Conservation (phyloP, 352 stramenopile species). For the Pythium insidiosum region DNA sequence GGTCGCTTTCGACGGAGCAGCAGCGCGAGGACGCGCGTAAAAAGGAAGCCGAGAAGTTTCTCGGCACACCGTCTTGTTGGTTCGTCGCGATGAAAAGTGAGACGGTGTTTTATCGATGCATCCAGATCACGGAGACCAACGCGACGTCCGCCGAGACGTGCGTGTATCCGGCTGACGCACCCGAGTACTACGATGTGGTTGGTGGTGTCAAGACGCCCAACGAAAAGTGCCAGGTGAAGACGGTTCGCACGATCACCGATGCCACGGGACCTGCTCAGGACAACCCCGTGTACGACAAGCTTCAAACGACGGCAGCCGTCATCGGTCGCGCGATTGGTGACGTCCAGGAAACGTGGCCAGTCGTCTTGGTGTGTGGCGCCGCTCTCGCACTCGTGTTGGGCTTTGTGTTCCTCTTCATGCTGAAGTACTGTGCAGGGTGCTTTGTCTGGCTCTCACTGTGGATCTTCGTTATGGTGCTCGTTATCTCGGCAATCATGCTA, state of each 20-base stretch:
- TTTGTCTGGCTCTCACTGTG: slow-evolving; percentile 71
- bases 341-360: slow-evolving; percentile 42
- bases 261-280: slow-evolving; percentile 43
- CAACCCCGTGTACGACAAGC: slow-evolving; percentile 66
- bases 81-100: slow-evolving; percentile 55
- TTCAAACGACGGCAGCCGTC: slow-evolving; percentile 41
- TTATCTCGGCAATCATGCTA: slow-evolving; percentile 66
- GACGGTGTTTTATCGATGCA: slow-evolving; percentile 70
- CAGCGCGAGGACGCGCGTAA: slow-evolving; percentile 38
- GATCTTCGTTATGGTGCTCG: slow-evolving; percentile 50
- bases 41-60: slow-evolving; percentile 23
- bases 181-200: slow-evolving; percentile 54
- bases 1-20: slow-evolving; percentile 25
- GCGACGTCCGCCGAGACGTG: slow-evolving; percentile 59
- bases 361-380: slow-evolving; percentile 41
- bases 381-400: slow-evolving; percentile 41
- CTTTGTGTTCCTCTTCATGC: slow-evolving; percentile 58
- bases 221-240: slow-evolving; percentile 68
- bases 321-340: slow-evolving; percentile 63
- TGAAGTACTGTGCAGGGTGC: slow-evolving; percentile 64
- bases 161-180: slow-evolving; percentile 49
- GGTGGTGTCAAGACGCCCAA: slow-evolving; percentile 43
- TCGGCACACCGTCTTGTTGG: slow-evolving; percentile 45
- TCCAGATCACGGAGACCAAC: slow-evolving; percentile 57
- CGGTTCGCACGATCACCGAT: slow-evolving; percentile 43